Conservation (phyloP, 176 grass and related monocot genomes). For the Leersia perrieri region DNA sequence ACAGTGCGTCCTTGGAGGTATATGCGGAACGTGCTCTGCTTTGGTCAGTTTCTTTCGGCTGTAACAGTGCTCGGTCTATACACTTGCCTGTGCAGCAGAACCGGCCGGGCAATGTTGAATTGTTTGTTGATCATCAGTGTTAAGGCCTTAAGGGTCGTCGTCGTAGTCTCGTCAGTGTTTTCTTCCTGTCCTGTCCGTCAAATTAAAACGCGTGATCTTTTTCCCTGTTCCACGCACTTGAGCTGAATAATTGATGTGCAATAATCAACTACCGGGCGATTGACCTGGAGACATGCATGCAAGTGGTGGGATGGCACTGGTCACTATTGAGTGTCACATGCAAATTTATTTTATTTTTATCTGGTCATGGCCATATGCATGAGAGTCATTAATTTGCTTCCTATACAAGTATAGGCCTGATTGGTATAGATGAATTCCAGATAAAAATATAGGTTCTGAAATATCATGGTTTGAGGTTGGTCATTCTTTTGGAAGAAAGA, state of each 20-base stretch:
- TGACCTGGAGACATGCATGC: neutral
- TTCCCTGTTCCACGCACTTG: neutral
- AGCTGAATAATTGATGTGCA: neutral
- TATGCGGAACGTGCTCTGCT: neutral
- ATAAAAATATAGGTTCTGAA: neutral
- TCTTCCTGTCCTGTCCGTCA: neutral
- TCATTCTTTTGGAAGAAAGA: no score
- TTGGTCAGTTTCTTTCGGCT: neutral
- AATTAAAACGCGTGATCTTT: neutral
- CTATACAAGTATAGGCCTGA: neutral
- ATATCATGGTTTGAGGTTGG: neutral
- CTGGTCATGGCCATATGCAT: neutral
- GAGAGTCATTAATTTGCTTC: neutral
- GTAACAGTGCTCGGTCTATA: neutral
- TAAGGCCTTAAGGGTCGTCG: neutral
- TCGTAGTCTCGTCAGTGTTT: neutral
- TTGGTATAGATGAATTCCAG: neutral
- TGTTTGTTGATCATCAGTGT: neutral
- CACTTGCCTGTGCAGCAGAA: neutral
- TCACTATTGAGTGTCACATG: neutral
- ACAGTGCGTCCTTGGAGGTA: neutral
- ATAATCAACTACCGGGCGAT: neutral
- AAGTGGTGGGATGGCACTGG: neutral
- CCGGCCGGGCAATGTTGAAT: neutral
- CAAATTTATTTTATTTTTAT: neutral